Evolutionary conservation across 169 alveolate genomes (phyloP), one percentile per base, ranked within the genome.

Genomic region (Babesia caballi): DNA sequence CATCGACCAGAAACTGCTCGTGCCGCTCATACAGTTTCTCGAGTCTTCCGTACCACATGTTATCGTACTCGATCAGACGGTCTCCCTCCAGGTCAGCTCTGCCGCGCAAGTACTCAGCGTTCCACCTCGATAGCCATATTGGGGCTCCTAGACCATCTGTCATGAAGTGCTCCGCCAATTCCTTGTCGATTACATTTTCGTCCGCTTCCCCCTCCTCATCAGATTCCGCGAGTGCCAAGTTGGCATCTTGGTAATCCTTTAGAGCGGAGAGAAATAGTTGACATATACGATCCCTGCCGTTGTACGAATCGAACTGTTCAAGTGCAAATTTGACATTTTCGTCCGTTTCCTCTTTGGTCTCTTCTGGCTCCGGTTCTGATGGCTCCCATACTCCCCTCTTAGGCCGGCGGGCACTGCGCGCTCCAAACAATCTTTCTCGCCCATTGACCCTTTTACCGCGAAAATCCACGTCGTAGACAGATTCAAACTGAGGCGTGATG

Each of bases 231-330:
- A 11, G 54, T 46, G 9, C 1, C 30, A 56, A 19, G 40, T 65
- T 27, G 40, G 60, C 65, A 32, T 25, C 42, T 9, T 78, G 50
- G 44, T 23, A 32, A 19, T 78, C 82, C 44, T 47, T 32, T 21
- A 78, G 8, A 3, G 87, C 41, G 2, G 87, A 41, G 1, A 78
- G 51, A 17, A 78, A 36, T 1, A 61, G 25, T 42, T 78, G 87
- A 19, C 76, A 68, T 4, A 67, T 14, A 19, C 52, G 27, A 30
- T 78, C 87, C 33, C 50, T 70, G 8, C 44, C 52, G 15, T 8
- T 46, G 46, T 78, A 78, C 15, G 41, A n/a, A 4, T 41, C 40
- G n/a, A 35, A 17, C 40, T 4, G 23, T 35, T 78, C 82, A 4
- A 46, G 57, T 0, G 52, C 66, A 4, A 27, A 32, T 21, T 51